Percentiles rank a stretch among this genome's conserved stretches.
These are phyloP conservation scores for Sporothrix mexicana DNA, from an alignment of 2,329 filamentous ascomycete species.

Conservation along the genomic window DNA sequence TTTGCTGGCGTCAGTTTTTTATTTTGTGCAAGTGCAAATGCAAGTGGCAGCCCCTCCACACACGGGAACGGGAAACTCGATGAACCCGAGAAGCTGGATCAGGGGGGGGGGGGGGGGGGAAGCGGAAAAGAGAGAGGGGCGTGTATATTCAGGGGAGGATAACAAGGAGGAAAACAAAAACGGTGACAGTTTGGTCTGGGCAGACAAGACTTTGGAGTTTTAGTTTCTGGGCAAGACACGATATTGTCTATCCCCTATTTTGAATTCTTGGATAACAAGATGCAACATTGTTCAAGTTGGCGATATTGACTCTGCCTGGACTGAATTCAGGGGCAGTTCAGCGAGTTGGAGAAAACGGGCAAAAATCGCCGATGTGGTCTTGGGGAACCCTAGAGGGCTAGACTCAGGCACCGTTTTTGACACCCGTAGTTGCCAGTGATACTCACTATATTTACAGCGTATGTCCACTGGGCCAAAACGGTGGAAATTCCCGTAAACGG, in stretches of 20 bases:
- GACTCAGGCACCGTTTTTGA: no score
- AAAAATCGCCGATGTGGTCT: not conserved
- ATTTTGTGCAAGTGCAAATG: no score
- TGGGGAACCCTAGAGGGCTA: no score
- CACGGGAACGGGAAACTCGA: slow-evolving; percentile 29
- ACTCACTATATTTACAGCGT: no score
- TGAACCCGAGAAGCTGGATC: slow-evolving; percentile 32
- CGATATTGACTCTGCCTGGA: no score
- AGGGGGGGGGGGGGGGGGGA: not conserved
- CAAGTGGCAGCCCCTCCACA: not conserved
- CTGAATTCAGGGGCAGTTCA: no score
- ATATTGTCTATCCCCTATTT: not conserved
- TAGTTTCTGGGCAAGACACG: not conserved
- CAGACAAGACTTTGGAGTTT: not conserved
- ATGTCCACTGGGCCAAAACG: not conserved
- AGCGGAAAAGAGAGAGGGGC: not conserved
- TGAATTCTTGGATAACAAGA: not conserved
- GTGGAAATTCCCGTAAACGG: not conserved
- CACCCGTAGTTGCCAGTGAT: no score
- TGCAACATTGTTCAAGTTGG: not conserved
- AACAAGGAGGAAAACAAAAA: not conserved
- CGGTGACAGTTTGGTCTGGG: slow-evolving; percentile 5
- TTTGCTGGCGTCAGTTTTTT: not conserved
- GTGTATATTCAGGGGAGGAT: not conserved
- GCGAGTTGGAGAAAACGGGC: not conserved